These are phyloP conservation scores for Sclerotiophoma versabilis DNA, from an alignment of 2,329 filamentous ascomycete species.

Conservation along the genomic window DNA sequence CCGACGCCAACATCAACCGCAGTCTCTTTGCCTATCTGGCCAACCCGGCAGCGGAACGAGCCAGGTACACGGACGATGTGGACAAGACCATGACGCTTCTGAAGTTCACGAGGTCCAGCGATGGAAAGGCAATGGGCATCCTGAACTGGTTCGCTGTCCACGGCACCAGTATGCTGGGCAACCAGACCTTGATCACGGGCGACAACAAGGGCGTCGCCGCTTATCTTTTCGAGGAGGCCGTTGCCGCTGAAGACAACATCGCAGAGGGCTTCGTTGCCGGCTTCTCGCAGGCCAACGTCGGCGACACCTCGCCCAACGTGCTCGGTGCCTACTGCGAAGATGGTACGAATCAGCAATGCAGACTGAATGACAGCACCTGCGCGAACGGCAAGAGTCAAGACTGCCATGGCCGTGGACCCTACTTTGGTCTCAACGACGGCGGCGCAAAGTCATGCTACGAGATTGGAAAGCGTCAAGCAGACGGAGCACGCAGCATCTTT, in stretches of 20 bases:
- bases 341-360: constrained; percentile 71
- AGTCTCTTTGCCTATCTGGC: constrained; percentile 87
- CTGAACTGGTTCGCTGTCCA: constrained; percentile 93
- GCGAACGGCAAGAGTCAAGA: constrained; percentile 69
- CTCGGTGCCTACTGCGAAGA: constrained; percentile 90
- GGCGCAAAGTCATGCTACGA: constrained; percentile 76
- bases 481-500: constrained; percentile 66
- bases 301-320: constrained; percentile 88
- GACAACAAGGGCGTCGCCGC: constrained; percentile 97
- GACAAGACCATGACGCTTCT: constrained; percentile 84
- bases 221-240: constrained; percentile 78
- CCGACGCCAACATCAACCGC: constrained; percentile 84
- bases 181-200: constrained; percentile 90
- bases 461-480: constrained; percentile 75
- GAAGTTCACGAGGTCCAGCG: constrained; percentile 75
- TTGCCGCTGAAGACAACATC: constrained; percentile 53
- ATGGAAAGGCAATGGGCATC: constrained; percentile 78
- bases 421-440: constrained; percentile 69
- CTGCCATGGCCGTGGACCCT: constrained; percentile 77
- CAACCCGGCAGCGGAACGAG: constrained; percentile 80
- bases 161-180: constrained; percentile 87
- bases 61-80: constrained; percentile 68
- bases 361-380: constrained; percentile 84
- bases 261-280: constrained; percentile 81
- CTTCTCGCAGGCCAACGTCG: constrained; percentile 90